A percentile compares a stretch with the other conserved stretches of the same genome.
Conservation (phyloP, 2,329 filamentous ascomycete species). For the Colletotrichum camelliae region DNA sequence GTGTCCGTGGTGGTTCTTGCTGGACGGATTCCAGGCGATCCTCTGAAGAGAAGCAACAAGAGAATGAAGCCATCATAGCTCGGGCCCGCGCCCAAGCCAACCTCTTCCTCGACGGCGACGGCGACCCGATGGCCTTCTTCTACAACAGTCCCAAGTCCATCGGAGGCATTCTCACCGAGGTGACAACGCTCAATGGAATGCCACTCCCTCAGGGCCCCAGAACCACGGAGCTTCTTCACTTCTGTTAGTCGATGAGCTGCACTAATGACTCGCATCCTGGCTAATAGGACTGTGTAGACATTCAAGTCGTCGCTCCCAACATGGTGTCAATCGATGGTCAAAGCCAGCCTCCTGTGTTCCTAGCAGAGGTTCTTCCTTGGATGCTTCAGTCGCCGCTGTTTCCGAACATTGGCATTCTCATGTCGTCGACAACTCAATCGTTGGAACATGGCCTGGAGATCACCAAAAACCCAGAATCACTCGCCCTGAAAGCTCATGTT, state of each 20-base stretch:
- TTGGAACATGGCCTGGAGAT: slow-evolving; percentile 23
- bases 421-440: slow-evolving; percentile 33
- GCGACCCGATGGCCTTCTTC: slow-evolving; percentile 25
- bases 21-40: background rate
- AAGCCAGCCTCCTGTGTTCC: slow-evolving; percentile 27
- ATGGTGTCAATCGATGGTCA: slow-evolving; percentile 35
- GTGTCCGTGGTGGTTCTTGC: background rate
- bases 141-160: slow-evolving; percentile 21
- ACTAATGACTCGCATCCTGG: background rate
- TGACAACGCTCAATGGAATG: slow-evolving; percentile 43
- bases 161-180: slow-evolving; percentile 26
- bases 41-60: background rate
- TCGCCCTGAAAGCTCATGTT: slow-evolving; percentile 29
- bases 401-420: slow-evolving; percentile 33
- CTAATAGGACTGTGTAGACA: slow-evolving; percentile 19
- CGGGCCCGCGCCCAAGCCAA: background rate
- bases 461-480: slow-evolving; percentile 28
- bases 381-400: slow-evolving; percentile 35
- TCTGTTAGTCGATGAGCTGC: slow-evolving; percentile 26
- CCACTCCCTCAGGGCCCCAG: slow-evolving; percentile 26
- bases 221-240: slow-evolving; percentile 30
- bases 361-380: slow-evolving; percentile 30
- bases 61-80: background rate
- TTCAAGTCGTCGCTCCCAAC: slow-evolving; percentile 31
- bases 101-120: slow-evolving; percentile 24